A percentile compares a stretch with the other conserved stretches of the same genome.
Evolutionary conservation across 2,329 filamentous ascomycete genomes (phyloP).

Genomic region (Botrytis tulipae): DNA sequence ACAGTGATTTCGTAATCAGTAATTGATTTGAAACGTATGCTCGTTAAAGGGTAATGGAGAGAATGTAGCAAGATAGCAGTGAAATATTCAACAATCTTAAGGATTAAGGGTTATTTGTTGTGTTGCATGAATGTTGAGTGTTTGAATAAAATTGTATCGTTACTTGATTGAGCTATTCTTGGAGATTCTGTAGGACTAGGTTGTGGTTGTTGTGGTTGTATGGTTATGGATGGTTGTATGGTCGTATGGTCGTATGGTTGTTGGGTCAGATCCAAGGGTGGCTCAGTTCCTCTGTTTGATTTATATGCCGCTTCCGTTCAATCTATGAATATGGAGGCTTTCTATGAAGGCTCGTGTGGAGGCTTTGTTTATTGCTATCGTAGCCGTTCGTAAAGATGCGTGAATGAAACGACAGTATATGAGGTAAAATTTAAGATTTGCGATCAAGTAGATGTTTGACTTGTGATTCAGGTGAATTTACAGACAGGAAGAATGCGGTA

Average conservation of each 20-base stretch:
- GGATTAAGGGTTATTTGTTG: background rate
- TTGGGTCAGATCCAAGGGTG: background rate
- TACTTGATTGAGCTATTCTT: slow-evolving; percentile 6
- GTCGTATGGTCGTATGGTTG: background rate
- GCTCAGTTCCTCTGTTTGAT: background rate
- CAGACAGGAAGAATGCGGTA: background rate
- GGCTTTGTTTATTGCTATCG: background rate
- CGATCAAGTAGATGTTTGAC: background rate
- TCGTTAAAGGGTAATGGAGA: background rate
- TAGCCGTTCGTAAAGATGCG: background rate
- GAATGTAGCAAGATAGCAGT: background rate
- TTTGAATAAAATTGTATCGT: background rate
- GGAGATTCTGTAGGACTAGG: background rate
- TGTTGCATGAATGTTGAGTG: slow-evolving; percentile 10
- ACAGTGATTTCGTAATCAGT: background rate
- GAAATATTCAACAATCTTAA: background rate
- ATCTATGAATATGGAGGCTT: background rate
- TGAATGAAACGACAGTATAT: background rate
- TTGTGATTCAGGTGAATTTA: background rate
- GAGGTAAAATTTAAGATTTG: background rate
- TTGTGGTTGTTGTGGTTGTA: background rate
- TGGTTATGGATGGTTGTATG: too few relatives aligned
- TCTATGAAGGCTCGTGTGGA: background rate
- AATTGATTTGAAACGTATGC: background rate
- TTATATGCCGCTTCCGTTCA: background rate